A percentile compares a stretch with the other conserved stretches of the same genome.
Conservation (phyloP, 179 eudicot genomes). For the Beta macrorhiza region DNA sequence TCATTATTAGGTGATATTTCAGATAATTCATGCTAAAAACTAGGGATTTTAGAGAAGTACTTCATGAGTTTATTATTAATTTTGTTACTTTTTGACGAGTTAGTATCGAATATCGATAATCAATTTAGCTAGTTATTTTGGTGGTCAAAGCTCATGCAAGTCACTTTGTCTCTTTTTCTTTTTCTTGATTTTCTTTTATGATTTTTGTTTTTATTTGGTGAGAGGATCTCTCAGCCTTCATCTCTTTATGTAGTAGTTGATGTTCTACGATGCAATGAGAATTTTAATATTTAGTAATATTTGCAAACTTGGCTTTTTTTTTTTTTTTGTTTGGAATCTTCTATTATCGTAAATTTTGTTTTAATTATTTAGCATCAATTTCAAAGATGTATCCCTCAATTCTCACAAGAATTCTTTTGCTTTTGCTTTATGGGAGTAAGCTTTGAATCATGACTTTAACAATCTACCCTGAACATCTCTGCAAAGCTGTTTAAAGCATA, state of each 20-base stretch:
- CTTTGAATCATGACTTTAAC: constrained; percentile 23
- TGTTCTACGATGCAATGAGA: constrained; percentile 19
- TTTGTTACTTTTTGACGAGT: constrained; percentile 22
- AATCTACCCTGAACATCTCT: constrained; percentile 14
- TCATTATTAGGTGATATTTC: constrained; percentile 19
- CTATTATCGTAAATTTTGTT: background rate
- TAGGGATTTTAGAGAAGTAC: constrained; percentile 16
- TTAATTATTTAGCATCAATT: constrained; percentile 6
- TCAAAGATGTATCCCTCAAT: background rate
- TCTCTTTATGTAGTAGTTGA: constrained; percentile 29
- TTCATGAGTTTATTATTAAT: constrained; percentile 21
- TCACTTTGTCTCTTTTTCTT: background rate
- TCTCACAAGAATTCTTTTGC: constrained; percentile 7
- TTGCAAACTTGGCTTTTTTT: background rate
- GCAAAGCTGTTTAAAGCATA: constrained; percentile 33
- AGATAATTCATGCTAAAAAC: constrained; percentile 14
- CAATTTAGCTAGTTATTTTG: constrained; percentile 18
- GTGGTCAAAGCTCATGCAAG: constrained; percentile 15
- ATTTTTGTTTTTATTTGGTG: constrained; percentile 14
- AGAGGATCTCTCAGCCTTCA: constrained; percentile 18
- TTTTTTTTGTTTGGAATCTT: background rate
- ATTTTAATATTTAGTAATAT: constrained; percentile 20
- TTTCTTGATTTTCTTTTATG: constrained; percentile 3
- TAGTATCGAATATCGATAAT: constrained; percentile 14
- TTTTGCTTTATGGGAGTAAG: constrained; percentile 13